Conservation (phyloP, 1,284 basidiomycete species). For the Sphaerobolus stellatus region DNA sequence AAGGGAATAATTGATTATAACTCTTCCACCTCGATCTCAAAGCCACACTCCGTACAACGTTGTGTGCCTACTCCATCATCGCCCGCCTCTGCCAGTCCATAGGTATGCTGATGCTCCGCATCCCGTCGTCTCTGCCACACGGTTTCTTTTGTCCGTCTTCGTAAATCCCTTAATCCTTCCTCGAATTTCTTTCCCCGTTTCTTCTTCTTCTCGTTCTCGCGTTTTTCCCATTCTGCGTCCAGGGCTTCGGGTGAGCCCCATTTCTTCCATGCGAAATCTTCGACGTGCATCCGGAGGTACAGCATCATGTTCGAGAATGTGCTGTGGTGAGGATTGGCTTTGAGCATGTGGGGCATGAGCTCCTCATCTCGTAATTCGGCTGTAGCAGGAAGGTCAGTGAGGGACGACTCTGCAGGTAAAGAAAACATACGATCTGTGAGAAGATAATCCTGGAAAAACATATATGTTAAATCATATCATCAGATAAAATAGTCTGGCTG, state of each 20-base stretch:
- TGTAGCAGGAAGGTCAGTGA: slow-evolving; percentile 28
- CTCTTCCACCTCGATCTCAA: slow-evolving; percentile 83
- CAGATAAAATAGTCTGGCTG: not conserved
- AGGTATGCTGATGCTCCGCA: slow-evolving; percentile 83
- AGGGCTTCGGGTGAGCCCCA: slow-evolving; percentile 94
- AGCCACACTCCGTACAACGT: slow-evolving; percentile 83
- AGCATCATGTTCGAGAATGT: slow-evolving; percentile 99
- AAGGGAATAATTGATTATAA: slow-evolving; percentile 43
- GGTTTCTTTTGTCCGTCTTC: slow-evolving; percentile 84
- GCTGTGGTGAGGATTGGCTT: slow-evolving; percentile 95
- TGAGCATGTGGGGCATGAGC: slow-evolving; percentile 88
- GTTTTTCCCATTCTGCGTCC: slow-evolving; percentile 84
- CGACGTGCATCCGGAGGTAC: slow-evolving; percentile 91
- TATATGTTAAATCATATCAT: slow-evolving; percentile 9
- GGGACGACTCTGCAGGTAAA: not conserved
- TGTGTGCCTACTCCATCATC: slow-evolving; percentile 61
- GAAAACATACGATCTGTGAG: slow-evolving; percentile 75
- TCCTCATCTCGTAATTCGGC: slow-evolving; percentile 93
- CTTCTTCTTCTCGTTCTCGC: slow-evolving; percentile 82
- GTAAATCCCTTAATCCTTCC: slow-evolving; percentile 76
- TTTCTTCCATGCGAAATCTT: slow-evolving; percentile 96
- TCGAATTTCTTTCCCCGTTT: slow-evolving; percentile 95
- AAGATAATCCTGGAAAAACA: slow-evolving; percentile 70
- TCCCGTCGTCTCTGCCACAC: slow-evolving; percentile 87
- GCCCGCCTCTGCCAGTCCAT: slow-evolving; percentile 54